A percentile compares a stretch with the other conserved stretches of the same genome.
Conservation (phyloP, 2,329 filamentous ascomycete genomes). For the Colletotrichum echinochloae region DNA sequence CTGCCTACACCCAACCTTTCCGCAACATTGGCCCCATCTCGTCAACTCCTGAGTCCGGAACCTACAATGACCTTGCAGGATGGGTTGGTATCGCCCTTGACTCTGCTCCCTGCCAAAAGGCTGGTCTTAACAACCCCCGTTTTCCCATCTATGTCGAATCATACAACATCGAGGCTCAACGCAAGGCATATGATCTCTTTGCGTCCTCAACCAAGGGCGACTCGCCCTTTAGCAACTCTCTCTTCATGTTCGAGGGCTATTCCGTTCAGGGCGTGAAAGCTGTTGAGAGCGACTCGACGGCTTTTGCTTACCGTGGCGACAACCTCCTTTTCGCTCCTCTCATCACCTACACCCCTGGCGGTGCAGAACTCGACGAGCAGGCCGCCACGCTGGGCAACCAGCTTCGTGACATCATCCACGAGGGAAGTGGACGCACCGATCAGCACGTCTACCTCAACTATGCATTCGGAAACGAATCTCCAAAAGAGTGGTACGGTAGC, state of each 20-base stretch:
- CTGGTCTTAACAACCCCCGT: slow-evolving; percentile 53
- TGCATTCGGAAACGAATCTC: slow-evolving; percentile 60
- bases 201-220: slow-evolving; percentile 42
- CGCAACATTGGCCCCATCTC: slow-evolving; percentile 54
- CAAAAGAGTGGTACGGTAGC: slow-evolving; percentile 58
- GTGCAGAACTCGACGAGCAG: slow-evolving; percentile 48
- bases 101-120: slow-evolving; percentile 56
- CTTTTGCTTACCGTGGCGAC: slow-evolving; percentile 60
- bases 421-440: slow-evolving; percentile 49
- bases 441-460: slow-evolving; percentile 64
- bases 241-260: slow-evolving; percentile 70
- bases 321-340: slow-evolving; percentile 57
- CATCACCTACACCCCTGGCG: slow-evolving; percentile 51
- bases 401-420: slow-evolving; percentile 53
- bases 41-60: slow-evolving; percentile 50
- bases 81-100: slow-evolving; percentile 56
- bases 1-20: slow-evolving; percentile 57
- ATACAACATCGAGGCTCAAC: slow-evolving; percentile 51
- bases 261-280: slow-evolving; percentile 57
- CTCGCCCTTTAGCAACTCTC: slow-evolving; percentile 47
- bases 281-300: slow-evolving; percentile 51
- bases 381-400: slow-evolving; percentile 52
- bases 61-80: slow-evolving; percentile 57
- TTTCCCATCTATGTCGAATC: slow-evolving; percentile 58
- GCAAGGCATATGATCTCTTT: slow-evolving; percentile 50